These are phyloP conservation scores for Aspergillus texensis DNA, from an alignment of 2,329 filamentous ascomycete species.

Conservation along the genomic window DNA sequence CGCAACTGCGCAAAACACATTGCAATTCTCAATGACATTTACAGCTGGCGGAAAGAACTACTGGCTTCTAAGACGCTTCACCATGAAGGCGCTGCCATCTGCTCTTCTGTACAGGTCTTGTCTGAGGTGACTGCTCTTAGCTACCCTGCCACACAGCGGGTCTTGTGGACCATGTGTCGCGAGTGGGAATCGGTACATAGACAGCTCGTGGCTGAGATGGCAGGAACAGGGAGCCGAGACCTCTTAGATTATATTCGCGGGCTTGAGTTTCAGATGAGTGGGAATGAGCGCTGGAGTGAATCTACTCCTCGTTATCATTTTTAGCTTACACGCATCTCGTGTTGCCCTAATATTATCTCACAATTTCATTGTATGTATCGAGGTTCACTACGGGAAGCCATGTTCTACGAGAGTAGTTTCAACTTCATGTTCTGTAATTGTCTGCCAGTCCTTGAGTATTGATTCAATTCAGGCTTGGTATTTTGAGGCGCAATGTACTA, in stretches of 20 bases:
- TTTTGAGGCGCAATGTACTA: too few species aligned
- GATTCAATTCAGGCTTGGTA: too few species aligned
- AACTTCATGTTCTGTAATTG: too few species aligned
- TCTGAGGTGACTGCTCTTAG: slow-evolving; percentile 27
- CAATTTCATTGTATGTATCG: too few species aligned
- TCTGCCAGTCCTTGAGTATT: too few species aligned
- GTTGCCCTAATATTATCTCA: too few species aligned
- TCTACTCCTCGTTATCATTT: too few species aligned
- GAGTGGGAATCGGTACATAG: slow-evolving; percentile 35
- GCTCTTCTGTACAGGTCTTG: slow-evolving; percentile 36
- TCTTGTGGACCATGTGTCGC: slow-evolving; percentile 33
- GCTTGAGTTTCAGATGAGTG: slow-evolving; percentile 31
- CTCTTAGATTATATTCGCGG: neutral
- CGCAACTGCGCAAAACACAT: slow-evolving; percentile 42
- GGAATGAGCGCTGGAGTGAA: slow-evolving; percentile 35
- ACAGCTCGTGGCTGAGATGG: neutral
- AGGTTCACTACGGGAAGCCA: too few species aligned
- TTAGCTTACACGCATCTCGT: too few species aligned
- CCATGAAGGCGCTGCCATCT: slow-evolving; percentile 24
- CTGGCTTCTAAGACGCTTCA: slow-evolving; percentile 1
- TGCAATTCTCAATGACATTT: slow-evolving; percentile 48
- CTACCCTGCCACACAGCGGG: slow-evolving; percentile 27
- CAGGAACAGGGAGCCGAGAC: too few species aligned
- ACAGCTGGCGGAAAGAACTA: slow-evolving; percentile 45
- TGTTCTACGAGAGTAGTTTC: too few species aligned